Percentiles rank a stretch among this genome's conserved stretches.
Evolutionary conservation across 495 filamentous ascomycete genomes (phyloP).

Genomic region (Lophium mytilinum): DNA sequence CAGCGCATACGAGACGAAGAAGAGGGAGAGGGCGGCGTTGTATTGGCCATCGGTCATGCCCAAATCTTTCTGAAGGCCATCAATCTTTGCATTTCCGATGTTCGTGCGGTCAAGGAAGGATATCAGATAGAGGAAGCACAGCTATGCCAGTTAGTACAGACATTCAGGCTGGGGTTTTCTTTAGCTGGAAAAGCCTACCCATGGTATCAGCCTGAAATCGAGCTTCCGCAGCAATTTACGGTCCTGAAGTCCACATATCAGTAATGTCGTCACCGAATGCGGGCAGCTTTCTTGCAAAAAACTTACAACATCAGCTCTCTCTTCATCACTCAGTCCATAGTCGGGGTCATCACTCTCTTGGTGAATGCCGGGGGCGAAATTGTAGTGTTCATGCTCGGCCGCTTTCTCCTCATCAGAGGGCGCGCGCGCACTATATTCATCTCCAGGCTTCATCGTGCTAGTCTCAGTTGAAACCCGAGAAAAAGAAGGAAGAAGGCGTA

Average conservation of each 20-base stretch:
- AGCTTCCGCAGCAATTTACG: conserved; percentile 56
- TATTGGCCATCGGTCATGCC: conserved; percentile 61
- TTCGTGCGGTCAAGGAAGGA: conserved; percentile 69
- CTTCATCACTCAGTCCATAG: conserved; percentile 56
- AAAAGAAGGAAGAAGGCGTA: not conserved
- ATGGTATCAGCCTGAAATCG: conserved; percentile 64
- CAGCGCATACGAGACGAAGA: conserved; percentile 85
- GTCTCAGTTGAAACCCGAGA: not conserved
- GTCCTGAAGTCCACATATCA: conserved; percentile 12
- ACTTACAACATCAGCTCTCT: conserved; percentile 59
- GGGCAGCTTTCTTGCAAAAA: not conserved
- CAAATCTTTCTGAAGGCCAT: conserved; percentile 57
- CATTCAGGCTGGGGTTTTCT: not conserved
- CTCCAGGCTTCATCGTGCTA: conserved; percentile 2
- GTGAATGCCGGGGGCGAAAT: conserved; percentile 9
- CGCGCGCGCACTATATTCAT: not conserved
- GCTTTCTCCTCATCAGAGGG: conserved; percentile 28
- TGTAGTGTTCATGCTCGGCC: conserved; percentile 3
- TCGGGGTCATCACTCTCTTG: conserved; percentile 53
- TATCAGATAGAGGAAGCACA: conserved; percentile 75
- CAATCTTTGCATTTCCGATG: conserved; percentile 76
- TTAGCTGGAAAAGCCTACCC: conserved; percentile 29
- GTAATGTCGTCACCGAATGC: not conserved
- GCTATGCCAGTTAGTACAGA: conserved; percentile 24
- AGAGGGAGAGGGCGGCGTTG: conserved; percentile 72